These are phyloP conservation scores for Astraeus odoratus DNA, from an alignment of 768 basidiomycete genomes.

Conservation along the genomic window DNA sequence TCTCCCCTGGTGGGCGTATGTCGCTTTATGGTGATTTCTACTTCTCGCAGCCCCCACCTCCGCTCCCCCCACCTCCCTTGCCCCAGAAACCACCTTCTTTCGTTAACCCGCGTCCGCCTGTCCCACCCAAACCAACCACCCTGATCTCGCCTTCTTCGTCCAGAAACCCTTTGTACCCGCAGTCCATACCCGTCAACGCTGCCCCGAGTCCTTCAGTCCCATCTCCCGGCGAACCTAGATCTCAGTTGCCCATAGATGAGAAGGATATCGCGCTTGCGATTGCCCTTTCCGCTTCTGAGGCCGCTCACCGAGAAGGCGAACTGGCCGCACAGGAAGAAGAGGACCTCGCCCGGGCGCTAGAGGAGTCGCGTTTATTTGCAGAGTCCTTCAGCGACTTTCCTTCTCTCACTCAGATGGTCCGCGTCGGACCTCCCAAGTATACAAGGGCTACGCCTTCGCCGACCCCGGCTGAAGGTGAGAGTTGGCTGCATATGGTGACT, in stretches of 20 bases:
- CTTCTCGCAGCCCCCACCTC: constrained; percentile 4
- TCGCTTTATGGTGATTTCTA: constrained; percentile 27
- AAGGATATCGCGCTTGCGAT: constrained; percentile 43
- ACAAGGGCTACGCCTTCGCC: constrained; percentile 10
- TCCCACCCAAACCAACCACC: constrained; percentile 34
- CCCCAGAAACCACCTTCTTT: no score
- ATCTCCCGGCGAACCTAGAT: neutral
- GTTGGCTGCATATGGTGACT: constrained; percentile 26
- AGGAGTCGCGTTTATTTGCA: constrained; percentile 37
- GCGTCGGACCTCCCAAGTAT: constrained; percentile 12
- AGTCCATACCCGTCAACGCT: constrained; percentile 20
- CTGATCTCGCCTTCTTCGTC: constrained; percentile 9
- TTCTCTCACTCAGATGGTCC: constrained; percentile 5
- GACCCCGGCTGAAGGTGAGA: constrained; percentile 21
- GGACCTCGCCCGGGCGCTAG: constrained; percentile 57
- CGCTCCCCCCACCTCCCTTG: constrained; percentile 25
- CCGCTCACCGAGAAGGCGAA: constrained; percentile 20
- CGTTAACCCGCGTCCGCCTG: constrained; percentile 30
- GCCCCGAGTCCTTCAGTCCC: constrained; percentile 5
- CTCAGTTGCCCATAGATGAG: constrained; percentile 24
- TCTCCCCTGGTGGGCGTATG: constrained; percentile 4
- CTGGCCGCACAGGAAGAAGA: constrained; percentile 46
- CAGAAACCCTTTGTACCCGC: constrained; percentile 28
- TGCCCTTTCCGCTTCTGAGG: constrained; percentile 39
- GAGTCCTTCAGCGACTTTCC: constrained; percentile 9